Conservation (phyloP, 1,139 yeast species). For the Sugiyamaella japonica region DNA sequence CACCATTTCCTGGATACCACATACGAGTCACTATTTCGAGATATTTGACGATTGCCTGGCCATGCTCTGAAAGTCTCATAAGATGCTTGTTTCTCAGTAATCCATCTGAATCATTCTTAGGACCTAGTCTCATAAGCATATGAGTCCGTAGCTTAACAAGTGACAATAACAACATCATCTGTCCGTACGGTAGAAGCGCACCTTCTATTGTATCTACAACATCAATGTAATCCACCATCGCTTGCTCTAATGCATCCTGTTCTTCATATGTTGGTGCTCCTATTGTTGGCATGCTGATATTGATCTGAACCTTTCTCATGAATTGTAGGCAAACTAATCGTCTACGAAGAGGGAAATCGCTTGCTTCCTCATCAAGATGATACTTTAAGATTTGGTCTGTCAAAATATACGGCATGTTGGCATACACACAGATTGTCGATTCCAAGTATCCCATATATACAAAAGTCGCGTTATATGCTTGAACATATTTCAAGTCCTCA, state of each 20-base stretch:
- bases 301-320: conserved; percentile 11
- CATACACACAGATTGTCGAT: conserved; percentile 11
- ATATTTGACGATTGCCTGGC: conserved; percentile 2
- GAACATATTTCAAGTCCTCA: not conserved
- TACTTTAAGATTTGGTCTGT: not conserved
- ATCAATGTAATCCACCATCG: conserved; percentile 10
- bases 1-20: conserved; percentile 13
- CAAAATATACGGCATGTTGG: conserved; percentile 7
- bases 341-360: conserved; percentile 14
- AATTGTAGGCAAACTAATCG: conserved; percentile 7
- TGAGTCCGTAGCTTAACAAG: conserved; percentile 18
- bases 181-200: conserved; percentile 18
- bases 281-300: conserved; percentile 5
- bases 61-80: conserved; percentile 7
- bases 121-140: conserved; percentile 11
- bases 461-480: not conserved
- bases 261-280: conserved; percentile 5
- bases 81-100: conserved; percentile 12
- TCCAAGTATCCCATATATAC: conserved; percentile 16
- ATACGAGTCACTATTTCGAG: conserved; percentile 8
- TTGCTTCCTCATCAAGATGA: conserved; percentile 1
- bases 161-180: conserved; percentile 10
- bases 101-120: conserved; percentile 7
- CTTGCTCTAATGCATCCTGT: conserved; percentile 14
- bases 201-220: conserved; percentile 16